These are phyloP conservation scores for Ceratobasidium sp. DNA, from an alignment of 1,284 basidiomycete species.

Conservation along the genomic window DNA sequence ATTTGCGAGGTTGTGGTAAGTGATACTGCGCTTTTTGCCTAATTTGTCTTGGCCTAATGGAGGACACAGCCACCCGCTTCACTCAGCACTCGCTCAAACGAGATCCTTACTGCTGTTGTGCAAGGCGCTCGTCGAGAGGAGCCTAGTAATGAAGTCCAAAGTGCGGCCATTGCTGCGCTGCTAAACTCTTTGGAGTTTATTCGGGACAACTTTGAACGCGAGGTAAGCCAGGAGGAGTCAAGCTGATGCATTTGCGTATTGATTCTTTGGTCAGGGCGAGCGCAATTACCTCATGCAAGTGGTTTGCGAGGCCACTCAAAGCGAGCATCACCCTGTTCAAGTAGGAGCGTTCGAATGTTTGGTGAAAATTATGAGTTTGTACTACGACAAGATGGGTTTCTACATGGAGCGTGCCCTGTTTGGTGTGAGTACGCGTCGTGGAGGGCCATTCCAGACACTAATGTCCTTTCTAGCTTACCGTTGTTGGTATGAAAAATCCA, in stretches of 20 bases:
- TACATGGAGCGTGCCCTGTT: slow-evolving; percentile 99
- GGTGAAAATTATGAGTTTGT: slow-evolving; percentile 95
- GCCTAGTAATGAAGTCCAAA: slow-evolving; percentile 88
- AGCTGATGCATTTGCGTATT: slow-evolving; percentile 28
- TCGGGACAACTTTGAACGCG: slow-evolving; percentile 95
- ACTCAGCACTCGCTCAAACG: slow-evolving; percentile 87
- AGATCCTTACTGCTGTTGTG: slow-evolving; percentile 98
- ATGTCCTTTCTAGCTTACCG: slow-evolving; percentile 74
- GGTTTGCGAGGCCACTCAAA: slow-evolving; percentile 98
- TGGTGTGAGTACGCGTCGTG: slow-evolving; percentile 67
- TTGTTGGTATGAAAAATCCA: slow-evolving; percentile 96
- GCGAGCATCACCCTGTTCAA: slow-evolving; percentile 77
- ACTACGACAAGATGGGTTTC: slow-evolving; percentile 99
- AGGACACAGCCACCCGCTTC: slow-evolving; percentile 83
- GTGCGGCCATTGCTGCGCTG: slow-evolving; percentile 92
- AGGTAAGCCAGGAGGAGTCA: slow-evolving; percentile 62
- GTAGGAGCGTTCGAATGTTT: slow-evolving; percentile 94
- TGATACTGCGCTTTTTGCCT: slow-evolving; percentile 45
- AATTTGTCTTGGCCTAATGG: slow-evolving; percentile 23
- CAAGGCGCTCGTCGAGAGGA: slow-evolving; percentile 98
- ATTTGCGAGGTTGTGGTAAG: slow-evolving; percentile 95
- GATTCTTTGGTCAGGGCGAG: slow-evolving; percentile 73
- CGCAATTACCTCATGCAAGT: slow-evolving; percentile 99
- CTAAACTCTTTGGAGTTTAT: slow-evolving; percentile 98
- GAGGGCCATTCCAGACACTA: slow-evolving; percentile 43